phyloP scores from a whole-genome alignment of 2,329 filamentous ascomycete species.

The Microdochium nivale region DNA sequence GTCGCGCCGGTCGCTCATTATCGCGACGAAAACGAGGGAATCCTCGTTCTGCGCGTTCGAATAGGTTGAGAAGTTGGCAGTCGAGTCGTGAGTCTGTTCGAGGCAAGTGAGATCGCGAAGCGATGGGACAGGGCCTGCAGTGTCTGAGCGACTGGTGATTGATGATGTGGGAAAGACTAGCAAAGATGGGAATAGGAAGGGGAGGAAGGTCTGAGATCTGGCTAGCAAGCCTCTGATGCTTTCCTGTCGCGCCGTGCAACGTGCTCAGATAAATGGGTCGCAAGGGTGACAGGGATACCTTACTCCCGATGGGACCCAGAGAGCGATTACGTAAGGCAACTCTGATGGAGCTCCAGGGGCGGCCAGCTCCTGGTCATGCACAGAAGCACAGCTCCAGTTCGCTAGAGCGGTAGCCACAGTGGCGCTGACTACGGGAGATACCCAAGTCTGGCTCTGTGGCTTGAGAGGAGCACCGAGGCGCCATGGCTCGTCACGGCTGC shows the following conservation, averaged over 20 bases:
- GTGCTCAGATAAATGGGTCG: constrained; percentile 6
- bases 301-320: too few species aligned
- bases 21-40: constrained; percentile 7
- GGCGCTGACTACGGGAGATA: background rate
- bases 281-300: background rate
- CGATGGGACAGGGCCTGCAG: background rate
- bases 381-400: background rate
- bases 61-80: background rate
- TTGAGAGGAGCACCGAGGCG: too few species aligned
- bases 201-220: constrained; percentile 2
- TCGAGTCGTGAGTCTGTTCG: too few species aligned
- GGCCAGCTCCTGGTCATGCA: background rate
- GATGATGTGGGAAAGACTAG: constrained; percentile 1
- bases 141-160: background rate
- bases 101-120: background rate
- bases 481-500: too few species aligned
- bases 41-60: background rate
- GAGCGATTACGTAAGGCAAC: too few species aligned
- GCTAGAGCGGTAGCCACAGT: background rate
- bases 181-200: constrained; percentile 1
- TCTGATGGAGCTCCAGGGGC: too few species aligned
- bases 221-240: constrained; percentile 8
- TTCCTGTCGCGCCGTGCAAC: constrained; percentile 6
- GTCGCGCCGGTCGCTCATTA: constrained; percentile 39
- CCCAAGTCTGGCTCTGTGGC: too few species aligned